Base-by-base conservation (phyloP, 352 stramenopile genomes). In the Phytophthora fragariae region DNA sequence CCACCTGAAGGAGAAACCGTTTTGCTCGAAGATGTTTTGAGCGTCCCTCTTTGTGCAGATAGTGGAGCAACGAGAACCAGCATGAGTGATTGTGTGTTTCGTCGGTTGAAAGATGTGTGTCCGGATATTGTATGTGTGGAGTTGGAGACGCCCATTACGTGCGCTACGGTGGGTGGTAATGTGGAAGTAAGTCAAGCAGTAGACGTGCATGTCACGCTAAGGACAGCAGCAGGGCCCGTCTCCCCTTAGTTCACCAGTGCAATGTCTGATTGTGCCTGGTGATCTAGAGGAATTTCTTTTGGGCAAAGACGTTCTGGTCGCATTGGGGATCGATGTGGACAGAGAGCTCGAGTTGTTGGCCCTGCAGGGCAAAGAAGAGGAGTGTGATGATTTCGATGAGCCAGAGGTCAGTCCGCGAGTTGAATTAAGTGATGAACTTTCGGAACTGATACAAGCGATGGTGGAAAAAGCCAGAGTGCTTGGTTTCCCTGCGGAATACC, bases 41-140 rank as follows among this genome's bases (percentile, higher is more conserved):
- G 12, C 14, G 47, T 72, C 47, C 17, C 47, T 19, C 56, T 66
- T 39, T 66, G 65, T 27, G 65, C 47, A 4, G 65, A 61, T 56
- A 72, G 56, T 24, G 47, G 65, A 15, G 65, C 65, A 33, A 50
- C 65, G 24, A 65, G 46, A 35, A 66, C 46, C 29, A 49, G 47
- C 5, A 66, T 66, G 65, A 72, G 35, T 17, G 59, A 47, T 24
- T 57, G 2, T 11, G 57, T 61, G 12, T 64, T 65, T 27, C 11
- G 31, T 27, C 6, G 41, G 50, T 59, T 67, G 17, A 17, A 41
- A 49, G 44, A 49, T 9, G 49, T 24, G 19, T 59, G 33, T 17
- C 60, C 60, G 1, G 49, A 53, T 47, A 44, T 54, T 9, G 41
- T 2, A 11, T 14, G 35, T 19, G 63, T 65, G 54, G 35, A 27